A percentile compares a stretch with the other conserved stretches of the same genome.
phyloP scores from a whole-genome alignment of 257 asterid genomes.

The Capsicum baccatum region DNA sequence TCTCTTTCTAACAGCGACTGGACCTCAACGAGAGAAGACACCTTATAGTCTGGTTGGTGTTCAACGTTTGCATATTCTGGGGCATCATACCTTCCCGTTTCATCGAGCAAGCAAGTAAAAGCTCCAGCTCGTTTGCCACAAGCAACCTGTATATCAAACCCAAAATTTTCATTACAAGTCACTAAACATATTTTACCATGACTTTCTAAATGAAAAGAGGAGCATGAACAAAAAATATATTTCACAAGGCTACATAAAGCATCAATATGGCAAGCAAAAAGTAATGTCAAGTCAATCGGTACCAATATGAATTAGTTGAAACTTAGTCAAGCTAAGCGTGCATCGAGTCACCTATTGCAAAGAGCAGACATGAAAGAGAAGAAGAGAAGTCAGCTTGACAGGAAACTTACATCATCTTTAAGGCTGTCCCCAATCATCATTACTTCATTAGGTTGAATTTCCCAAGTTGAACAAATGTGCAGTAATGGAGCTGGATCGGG shows the following conservation, averaged over 20 bases:
- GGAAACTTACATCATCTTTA: constrained; percentile 79
- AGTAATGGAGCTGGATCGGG: constrained; percentile 94
- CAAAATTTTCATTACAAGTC: neutral
- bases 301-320: neutral
- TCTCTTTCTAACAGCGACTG: constrained; percentile 57
- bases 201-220: neutral
- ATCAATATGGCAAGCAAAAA: neutral
- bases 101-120: constrained; percentile 85
- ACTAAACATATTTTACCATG: neutral
- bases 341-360: neutral
- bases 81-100: constrained; percentile 80
- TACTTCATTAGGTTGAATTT: constrained; percentile 73
- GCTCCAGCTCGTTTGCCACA: constrained; percentile 96
- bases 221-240: neutral
- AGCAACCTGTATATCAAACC: constrained; percentile 60
- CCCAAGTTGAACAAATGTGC: constrained; percentile 84
- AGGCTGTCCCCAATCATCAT: constrained; percentile 98
- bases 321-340: neutral
- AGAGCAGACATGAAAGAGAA: neutral
- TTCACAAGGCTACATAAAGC: neutral
- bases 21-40: constrained; percentile 72
- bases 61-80: constrained; percentile 60
- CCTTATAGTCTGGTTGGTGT: constrained; percentile 81
- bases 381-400: neutral
- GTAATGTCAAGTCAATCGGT: neutral